Base-by-base conservation (phyloP, 805 yeast genomes). In the Wickerhamiella sergipiensis region DNA sequence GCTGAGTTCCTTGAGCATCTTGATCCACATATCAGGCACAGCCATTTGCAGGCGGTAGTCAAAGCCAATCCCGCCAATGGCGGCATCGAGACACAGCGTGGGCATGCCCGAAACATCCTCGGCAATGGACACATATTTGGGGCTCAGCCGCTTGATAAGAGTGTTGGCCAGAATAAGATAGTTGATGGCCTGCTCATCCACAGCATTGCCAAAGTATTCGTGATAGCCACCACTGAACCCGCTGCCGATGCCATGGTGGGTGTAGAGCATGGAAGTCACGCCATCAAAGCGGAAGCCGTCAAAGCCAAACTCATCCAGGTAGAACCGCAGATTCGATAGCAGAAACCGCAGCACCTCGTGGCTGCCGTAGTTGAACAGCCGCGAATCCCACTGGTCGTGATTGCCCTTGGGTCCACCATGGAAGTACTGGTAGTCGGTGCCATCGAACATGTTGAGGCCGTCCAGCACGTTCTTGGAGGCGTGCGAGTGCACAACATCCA, bases 81-180 rank as follows among this genome's bases (percentile, higher is more conserved):
- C 49, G 48, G 85, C 74, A 6, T 92, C 81, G 51, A 85, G 67
- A 66, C 97, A 90, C 51, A 92, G 70, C 1, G 97, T 88, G 33
- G 98, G 98, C 83, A 90, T 90, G 10, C 98, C 98, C 47, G 92
- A 82, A 46, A 90, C 98, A 65, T 90, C 98, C 66, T 90, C 98
- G 3, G 97, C 97, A 57, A 90, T 83, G 1, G 95, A 78, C 9
- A 84, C 76, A 57, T 83, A 79, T 50, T 73, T 69, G 13, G 76
- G 70, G 36, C 71, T 66, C 58, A 80, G 71, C 56, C 78, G 74
- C 31, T 69, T 71, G 56, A 90, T 77, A 59, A 90, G 67, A 57
- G 79, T 77, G 66, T 90, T 92, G n/a, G 96, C 97, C 54, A 92
- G 67, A 84, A 89, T 88, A 61, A 90, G 68, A 64, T 90, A 90